Conservation (phyloP, 306 rosid genomes). For the Trichosanthes truncata region DNA sequence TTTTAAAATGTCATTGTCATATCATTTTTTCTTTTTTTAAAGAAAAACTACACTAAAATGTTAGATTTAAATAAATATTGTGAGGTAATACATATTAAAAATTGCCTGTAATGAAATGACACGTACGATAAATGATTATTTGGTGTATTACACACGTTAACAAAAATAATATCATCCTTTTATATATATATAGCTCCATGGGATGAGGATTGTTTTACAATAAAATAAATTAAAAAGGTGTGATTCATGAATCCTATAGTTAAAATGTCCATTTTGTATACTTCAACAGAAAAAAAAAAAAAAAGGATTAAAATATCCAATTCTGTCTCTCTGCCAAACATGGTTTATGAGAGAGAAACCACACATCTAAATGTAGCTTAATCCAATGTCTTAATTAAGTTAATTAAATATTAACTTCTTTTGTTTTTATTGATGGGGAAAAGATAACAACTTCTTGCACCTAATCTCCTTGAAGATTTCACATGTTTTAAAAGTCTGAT, state of each 20-base stretch:
- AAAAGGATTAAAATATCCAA: too few species aligned
- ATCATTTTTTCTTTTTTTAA: too few species aligned
- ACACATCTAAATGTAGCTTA: neutral
- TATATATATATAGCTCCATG: neutral
- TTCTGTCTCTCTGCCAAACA: neutral
- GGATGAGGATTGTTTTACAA: neutral
- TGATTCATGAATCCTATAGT: neutral
- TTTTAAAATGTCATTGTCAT: neutral
- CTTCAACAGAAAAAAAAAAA: too few species aligned
- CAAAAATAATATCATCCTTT: neutral
- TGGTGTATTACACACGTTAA: neutral
- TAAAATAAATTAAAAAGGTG: neutral
- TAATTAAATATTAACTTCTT: neutral
- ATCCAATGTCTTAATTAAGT: neutral
- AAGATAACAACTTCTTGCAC: neutral
- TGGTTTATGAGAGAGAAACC: neutral
- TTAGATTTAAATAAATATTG: neutral
- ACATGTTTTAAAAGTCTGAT: neutral
- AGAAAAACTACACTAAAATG: neutral
- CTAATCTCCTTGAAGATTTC: neutral
- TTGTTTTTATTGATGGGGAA: neutral
- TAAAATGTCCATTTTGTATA: neutral
- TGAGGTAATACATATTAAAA: neutral
- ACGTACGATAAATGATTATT: neutral
- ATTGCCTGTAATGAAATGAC: neutral